These are phyloP conservation scores for Stevia rebaudiana DNA, from an alignment of 140 eudicot genomes.

Conservation along the genomic window DNA sequence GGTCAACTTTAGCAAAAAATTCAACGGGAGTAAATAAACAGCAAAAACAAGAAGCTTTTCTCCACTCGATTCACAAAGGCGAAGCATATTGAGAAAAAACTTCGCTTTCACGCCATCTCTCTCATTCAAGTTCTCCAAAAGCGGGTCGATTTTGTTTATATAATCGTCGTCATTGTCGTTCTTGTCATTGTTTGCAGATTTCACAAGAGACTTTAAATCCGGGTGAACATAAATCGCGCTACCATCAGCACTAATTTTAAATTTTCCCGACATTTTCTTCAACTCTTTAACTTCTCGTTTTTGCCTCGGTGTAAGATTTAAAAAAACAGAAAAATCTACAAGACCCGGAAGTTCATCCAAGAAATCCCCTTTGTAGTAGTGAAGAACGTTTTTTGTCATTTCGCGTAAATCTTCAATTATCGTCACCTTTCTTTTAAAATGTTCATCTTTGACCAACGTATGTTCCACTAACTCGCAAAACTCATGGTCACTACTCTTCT, in stretches of 20 bases:
- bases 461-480: constrained; percentile 73
- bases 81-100: constrained; percentile 61
- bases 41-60: constrained; percentile 83
- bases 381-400: constrained; percentile 77
- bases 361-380: constrained; percentile 82
- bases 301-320: constrained; percentile 53
- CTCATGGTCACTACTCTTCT: constrained; percentile 40
- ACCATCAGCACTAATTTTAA: constrained; percentile 54
- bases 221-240: constrained; percentile 83
- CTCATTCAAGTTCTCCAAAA: constrained; percentile 43
- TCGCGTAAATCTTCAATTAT: constrained; percentile 75
- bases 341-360: constrained; percentile 83
- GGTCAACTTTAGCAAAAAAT: constrained; percentile 53
- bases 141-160: constrained; percentile 35
- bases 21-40: constrained; percentile 63
- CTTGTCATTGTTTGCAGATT: constrained; percentile 33
- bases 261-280: constrained; percentile 40
- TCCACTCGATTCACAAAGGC: constrained; percentile 53
- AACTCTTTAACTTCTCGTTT: constrained; percentile 39
- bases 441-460: constrained; percentile 60
- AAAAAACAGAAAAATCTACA: constrained; percentile 65
- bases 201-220: constrained; percentile 38
- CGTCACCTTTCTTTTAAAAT: constrained; percentile 46
- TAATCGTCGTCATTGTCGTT: constrained; percentile 38
- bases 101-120: constrained; percentile 77